phyloP scores from a whole-genome alignment of 352 stramenopile species.

The Phytophthora pistaciae region DNA sequence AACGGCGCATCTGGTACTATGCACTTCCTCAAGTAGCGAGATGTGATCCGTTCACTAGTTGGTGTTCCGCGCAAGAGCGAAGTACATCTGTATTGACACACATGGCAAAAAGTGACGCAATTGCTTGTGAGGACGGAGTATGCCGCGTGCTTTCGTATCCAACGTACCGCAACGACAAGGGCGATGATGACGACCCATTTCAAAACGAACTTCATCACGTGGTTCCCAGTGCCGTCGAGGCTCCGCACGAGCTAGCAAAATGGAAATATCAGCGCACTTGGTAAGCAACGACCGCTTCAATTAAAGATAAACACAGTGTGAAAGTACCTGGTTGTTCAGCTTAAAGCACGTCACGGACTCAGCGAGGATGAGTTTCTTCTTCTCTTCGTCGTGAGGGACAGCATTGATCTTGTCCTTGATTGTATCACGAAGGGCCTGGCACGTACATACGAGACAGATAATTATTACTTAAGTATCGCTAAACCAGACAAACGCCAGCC shows the following conservation, averaged over 20 bases:
- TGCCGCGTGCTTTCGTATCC: not conserved
- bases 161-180: slow-evolving; percentile 60
- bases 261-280: not conserved
- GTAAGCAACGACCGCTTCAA: not conserved
- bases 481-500: not conserved
- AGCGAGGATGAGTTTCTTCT: slow-evolving; percentile 53
- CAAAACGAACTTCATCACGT: slow-evolving; percentile 58
- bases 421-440: slow-evolving; percentile 50
- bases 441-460: not conserved
- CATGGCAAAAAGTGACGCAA: not conserved
- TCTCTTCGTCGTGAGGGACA: slow-evolving; percentile 49
- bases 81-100: slow-evolving; percentile 7
- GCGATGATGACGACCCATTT: slow-evolving; percentile 70
- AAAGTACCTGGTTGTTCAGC: slow-evolving; percentile 73
- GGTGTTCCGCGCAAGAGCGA: slow-evolving; percentile 5
- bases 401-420: slow-evolving; percentile 76
- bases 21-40: too few relatives aligned
- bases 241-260: slow-evolving; percentile 64
- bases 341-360: slow-evolving; percentile 69
- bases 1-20: too few relatives aligned
- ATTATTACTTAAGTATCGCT: not conserved
- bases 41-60: not conserved
- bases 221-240: slow-evolving; percentile 58
- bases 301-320: not conserved
- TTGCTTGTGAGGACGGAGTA: not conserved